Evolutionary conservation across 2,329 filamentous ascomycete genomes (phyloP), one percentile per base, ranked within the genome.

Genomic region (Aspergillus sp.): DNA sequence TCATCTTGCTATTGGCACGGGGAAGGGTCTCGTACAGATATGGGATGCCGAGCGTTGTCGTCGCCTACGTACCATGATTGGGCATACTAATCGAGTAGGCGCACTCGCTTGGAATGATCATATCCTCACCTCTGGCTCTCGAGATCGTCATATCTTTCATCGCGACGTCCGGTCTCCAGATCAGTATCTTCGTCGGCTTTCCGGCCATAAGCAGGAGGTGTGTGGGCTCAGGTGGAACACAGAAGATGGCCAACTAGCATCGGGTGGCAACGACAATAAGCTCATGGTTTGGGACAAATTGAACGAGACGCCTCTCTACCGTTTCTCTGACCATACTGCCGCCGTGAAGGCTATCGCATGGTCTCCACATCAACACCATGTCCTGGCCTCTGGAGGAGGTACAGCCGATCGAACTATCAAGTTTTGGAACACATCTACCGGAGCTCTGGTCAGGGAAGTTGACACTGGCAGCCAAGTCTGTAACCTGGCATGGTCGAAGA

Each of bases 391-490:
- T 6, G 95, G 95, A 48, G 95, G 95, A 63, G 95, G 95, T 70
- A 99, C 95, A 3, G 95, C 93, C 21, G 95, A 99, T 75, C 86
- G 95, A 55, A 90, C 92, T 33, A 99, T 99, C 75, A 96, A 97
- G 66, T 99, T 99, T 76, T 96, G 96, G 86, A 96, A 99, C 72
- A 99, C 95, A 0, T 81, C 90, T 21, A 90, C 90, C n/a, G 92
- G 91, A 4, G 83, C 85, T 0, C 81, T 88, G 52, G 86, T 91
- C 70, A 93, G 91, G 71, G 93, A 96, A 72, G 87, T 98, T 61
- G 95, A 99, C 71, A 99, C 95, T 0, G 95, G 95, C 50, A 96
- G 91, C 68, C 95, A 99, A 75, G 95, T 99, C n/a, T 99, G 95
- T 78, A 99, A 99, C 70, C 82, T 99, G 44, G 90, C 93, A 4